A percentile compares a stretch with the other conserved stretches of the same genome.
These are phyloP conservation scores for Fusarium tjaetaba DNA, from an alignment of 2,329 filamentous ascomycete genomes.

Conservation along the genomic window DNA sequence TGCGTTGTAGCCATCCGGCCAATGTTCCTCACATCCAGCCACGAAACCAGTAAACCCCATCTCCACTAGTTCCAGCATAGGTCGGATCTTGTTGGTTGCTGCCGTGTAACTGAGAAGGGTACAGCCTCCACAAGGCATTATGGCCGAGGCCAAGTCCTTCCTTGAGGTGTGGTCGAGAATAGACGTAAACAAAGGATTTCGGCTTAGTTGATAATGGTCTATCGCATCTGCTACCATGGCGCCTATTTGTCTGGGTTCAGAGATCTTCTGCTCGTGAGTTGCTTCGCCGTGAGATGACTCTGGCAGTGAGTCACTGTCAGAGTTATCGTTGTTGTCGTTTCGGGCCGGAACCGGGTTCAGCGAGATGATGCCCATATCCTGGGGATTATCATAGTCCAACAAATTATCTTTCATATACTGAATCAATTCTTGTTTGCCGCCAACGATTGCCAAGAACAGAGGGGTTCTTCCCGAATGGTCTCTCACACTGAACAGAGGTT, in stretches of 20 bases:
- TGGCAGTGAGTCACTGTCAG: not conserved
- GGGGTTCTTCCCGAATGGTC: constrained; percentile 33
- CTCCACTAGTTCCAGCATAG: constrained; percentile 37
- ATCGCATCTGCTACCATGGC: constrained; percentile 29
- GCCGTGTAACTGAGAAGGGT: constrained; percentile 41
- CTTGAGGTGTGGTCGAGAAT: constrained; percentile 29
- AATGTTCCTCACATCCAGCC: constrained; percentile 32
- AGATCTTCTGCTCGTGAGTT: not conserved
- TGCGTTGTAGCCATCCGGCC: constrained; percentile 38
- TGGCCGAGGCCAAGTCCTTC: constrained; percentile 23
- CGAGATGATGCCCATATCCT: constrained; percentile 12
- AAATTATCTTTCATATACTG: constrained; percentile 27
- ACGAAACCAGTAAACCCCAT: constrained; percentile 32
- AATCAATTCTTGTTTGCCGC: constrained; percentile 16
- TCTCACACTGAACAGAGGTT: constrained; percentile 19
- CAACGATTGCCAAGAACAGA: constrained; percentile 26
- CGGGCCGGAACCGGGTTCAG: not conserved
- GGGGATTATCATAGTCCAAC: not conserved
- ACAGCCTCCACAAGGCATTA: constrained; percentile 38
- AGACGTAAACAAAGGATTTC: constrained; percentile 6
- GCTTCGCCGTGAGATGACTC: not conserved
- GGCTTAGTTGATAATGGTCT: constrained; percentile 1
- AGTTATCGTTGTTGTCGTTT: not conserved
- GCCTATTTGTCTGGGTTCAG: constrained; percentile 17
- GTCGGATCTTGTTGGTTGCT: not conserved